Percentiles rank a stretch among this genome's conserved stretches.
phyloP scores from a whole-genome alignment of 2,329 filamentous ascomycete species.

The Cercospora zeina region DNA sequence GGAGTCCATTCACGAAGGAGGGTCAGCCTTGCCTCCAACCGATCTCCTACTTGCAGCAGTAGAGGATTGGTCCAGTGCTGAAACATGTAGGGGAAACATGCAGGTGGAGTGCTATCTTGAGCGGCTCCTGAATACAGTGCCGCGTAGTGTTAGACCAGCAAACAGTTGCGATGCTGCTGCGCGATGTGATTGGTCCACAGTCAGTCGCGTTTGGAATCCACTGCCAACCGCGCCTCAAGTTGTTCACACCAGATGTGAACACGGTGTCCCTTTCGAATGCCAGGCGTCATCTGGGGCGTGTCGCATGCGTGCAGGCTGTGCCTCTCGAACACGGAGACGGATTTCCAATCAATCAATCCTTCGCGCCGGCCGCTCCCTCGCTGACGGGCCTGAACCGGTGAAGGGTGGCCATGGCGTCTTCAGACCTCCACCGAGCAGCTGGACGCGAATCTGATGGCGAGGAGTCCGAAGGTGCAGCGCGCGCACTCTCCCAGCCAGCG shows the following conservation, averaged over 20 bases:
- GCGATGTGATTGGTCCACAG: neutral
- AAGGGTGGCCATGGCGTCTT: neutral
- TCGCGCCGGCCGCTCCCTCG: neutral
- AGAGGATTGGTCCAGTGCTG: conserved; percentile 1
- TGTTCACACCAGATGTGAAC: neutral
- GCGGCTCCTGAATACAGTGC: conserved; percentile 3
- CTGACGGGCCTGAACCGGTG: conserved; percentile 3
- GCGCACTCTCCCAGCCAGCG: neutral
- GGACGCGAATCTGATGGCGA: neutral
- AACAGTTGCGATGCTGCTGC: neutral
- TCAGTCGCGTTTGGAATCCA: no score
- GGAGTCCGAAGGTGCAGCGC: no score
- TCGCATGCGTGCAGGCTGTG: neutral
- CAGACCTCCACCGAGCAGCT: neutral
- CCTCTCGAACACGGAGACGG: neutral
- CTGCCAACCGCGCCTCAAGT: neutral
- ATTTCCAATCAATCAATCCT: conserved; percentile 12
- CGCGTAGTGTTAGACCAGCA: neutral
- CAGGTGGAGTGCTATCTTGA: conserved; percentile 6
- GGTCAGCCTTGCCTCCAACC: conserved; percentile 5
- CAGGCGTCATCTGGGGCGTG: neutral
- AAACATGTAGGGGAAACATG: conserved; percentile 4
- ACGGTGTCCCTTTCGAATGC: neutral
- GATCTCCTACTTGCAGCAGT: neutral
- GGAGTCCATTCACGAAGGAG: conserved; percentile 10